phyloP scores from a whole-genome alignment of 768 basidiomycete genomes.

The Tremella mesenterica region DNA sequence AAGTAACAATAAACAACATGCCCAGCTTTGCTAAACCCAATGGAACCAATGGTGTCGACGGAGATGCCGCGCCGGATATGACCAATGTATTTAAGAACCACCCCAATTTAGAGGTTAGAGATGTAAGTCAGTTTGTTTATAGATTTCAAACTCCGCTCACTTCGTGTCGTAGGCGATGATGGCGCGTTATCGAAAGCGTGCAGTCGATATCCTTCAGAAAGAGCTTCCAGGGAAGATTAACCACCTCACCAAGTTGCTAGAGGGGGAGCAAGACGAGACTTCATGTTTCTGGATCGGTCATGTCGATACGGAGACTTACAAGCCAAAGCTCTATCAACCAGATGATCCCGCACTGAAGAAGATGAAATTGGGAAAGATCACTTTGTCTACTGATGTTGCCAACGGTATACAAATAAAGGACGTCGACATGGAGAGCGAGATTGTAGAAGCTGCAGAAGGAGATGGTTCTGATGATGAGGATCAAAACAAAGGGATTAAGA shows the following conservation, averaged over 20 bases:
- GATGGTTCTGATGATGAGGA: slow-evolving; percentile 1
- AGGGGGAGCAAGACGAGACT: slow-evolving; percentile 18
- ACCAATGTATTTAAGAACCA: slow-evolving; percentile 24
- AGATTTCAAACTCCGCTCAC: neutral
- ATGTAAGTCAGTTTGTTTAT: slow-evolving; percentile 9
- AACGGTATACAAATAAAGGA: neutral
- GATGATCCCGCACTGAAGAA: slow-evolving; percentile 1
- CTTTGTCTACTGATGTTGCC: neutral
- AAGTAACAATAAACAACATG: slow-evolving; percentile 1
- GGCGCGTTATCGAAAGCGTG: slow-evolving; percentile 11
- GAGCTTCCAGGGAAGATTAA: slow-evolving; percentile 26
- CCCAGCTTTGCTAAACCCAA: slow-evolving; percentile 9
- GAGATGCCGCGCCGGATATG: slow-evolving; percentile 12
- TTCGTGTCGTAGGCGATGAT: slow-evolving; percentile 21
- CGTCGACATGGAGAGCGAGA: neutral
- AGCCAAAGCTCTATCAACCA: slow-evolving; percentile 14
- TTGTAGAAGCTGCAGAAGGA: neutral
- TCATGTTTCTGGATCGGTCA: slow-evolving; percentile 18
- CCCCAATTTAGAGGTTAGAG: slow-evolving; percentile 15
- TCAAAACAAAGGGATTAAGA: neutral
- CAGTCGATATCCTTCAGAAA: slow-evolving; percentile 21
- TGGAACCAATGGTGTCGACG: no score
- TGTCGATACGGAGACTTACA: slow-evolving; percentile 1
- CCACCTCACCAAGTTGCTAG: slow-evolving; percentile 16
- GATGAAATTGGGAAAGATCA: neutral